Evolutionary conservation across 306 rosid genomes (phyloP), one percentile per base, ranked within the genome.

Genomic region (Prunus campanulata): DNA sequence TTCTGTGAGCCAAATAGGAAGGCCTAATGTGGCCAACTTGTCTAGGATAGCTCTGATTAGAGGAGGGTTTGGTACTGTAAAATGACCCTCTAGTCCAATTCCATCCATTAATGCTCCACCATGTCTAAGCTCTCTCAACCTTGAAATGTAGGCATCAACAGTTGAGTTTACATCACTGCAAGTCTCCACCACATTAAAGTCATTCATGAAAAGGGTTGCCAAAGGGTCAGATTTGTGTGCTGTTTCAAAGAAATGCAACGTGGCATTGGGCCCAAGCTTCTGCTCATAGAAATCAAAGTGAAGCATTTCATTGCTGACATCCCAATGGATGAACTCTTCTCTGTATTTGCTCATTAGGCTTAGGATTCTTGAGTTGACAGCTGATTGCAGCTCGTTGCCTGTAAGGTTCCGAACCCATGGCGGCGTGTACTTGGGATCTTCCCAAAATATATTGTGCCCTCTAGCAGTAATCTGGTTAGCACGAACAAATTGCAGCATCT

Each of bases 401-500:
- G 95, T 80, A 30, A 94, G 98, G 70, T 94, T 84, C 9, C 72
- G 86, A 56, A 92, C 97, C 98, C 97, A 94, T 5, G 80, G 2
- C 0, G 97, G 96, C 0, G 81, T 84, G 87, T 90, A 92, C 27
- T 74, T 79, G 7, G 98, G 98, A 71, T 90, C 97, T 83, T 95
- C 97, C 98, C 98, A 95, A 68, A 95, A 90, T 57, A 95, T 90
- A 48, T 95, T 95, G 87, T 95, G 98, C 20, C 98, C 97, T 87
- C 96, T 86, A 14, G 91, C 91, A 56, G 79, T 71, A 63, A 95
- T 86, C 72, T 82, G 85, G 81, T 92, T 90, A 50, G 96, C 82
- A 11, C 93, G 72, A 50, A 89, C 70, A 29, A 95, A 95, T 15
- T 87, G 84, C 77, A 95, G 15, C 98, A 95, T 92, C 46, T 79